Percentiles rank a stretch among this genome's conserved stretches.
Conservation (phyloP, 169 alveolate genomes). For the Babesia ovis region DNA sequence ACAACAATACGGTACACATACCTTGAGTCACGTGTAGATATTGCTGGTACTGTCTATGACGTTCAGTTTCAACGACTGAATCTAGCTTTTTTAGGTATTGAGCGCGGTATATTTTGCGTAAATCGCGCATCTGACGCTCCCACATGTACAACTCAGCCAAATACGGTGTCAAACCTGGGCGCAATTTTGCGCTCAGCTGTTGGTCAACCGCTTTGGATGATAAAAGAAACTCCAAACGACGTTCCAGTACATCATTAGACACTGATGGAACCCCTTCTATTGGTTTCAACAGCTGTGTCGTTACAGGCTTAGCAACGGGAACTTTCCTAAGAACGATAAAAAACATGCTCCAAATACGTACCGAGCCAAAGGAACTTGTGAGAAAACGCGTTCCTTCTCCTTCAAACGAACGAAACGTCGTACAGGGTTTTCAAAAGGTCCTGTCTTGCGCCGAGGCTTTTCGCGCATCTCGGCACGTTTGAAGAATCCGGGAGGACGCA, state of each 20-base stretch:
- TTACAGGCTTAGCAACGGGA: conserved; percentile 71
- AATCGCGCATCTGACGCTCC: conserved; percentile 84
- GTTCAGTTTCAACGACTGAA: conserved; percentile 80
- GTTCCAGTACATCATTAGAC: conserved; percentile 71
- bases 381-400: conserved; percentile 79
- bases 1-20: not conserved
- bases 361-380: conserved; percentile 78
- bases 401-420: conserved; percentile 74
- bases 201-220: conserved; percentile 77
- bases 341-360: not conserved
- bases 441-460: conserved; percentile 78
- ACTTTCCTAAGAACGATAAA: conserved; percentile 39
- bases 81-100: conserved; percentile 79
- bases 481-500: conserved; percentile 74
- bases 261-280: conserved; percentile 78
- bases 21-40: conserved; percentile 62
- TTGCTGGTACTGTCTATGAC: conserved; percentile 69
- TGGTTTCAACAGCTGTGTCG: conserved; percentile 54
- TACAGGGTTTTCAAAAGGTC: conserved; percentile 81
- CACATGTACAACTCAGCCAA: conserved; percentile 83
- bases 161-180: conserved; percentile 83
- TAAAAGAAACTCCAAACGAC: conserved; percentile 77
- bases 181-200: conserved; percentile 76
- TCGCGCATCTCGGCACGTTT: conserved; percentile 84
- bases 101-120: conserved; percentile 79